A percentile compares a stretch with the other conserved stretches of the same genome.
Evolutionary conservation across 176 grass and related monocot species (phyloP).

Genomic region (Typha latifolia): DNA sequence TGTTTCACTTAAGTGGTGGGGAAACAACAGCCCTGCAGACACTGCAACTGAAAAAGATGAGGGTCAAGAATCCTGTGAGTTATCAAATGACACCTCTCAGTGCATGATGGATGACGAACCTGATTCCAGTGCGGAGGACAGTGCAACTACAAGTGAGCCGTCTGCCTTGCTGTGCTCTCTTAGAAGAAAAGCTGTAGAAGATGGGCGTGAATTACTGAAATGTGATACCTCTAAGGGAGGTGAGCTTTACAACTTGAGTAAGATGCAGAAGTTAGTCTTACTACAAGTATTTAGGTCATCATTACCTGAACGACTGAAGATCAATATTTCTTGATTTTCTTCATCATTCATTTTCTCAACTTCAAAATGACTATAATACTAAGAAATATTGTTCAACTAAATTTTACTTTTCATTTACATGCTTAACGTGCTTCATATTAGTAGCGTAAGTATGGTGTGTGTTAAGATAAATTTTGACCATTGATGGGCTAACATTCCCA

Average conservation of each 20-base stretch:
- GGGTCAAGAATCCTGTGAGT: conserved; percentile 21
- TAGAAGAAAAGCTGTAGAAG: conserved; percentile 60
- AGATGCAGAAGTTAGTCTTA: conserved; percentile 54
- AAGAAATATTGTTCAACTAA: no score
- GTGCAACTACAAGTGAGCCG: conserved; percentile 17
- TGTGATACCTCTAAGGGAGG: conserved; percentile 12
- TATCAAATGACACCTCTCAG: conserved; percentile 29
- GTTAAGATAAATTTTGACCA: no score
- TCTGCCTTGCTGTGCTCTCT: conserved; percentile 49
- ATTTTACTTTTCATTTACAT: no score
- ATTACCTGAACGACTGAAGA: conserved; percentile 43
- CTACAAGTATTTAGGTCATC: conserved; percentile 68
- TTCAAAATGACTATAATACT: no score
- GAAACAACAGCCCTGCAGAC: conserved; percentile 21
- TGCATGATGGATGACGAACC: conserved; percentile 41
- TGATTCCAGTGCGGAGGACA: conserved; percentile 45
- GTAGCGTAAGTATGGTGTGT: no score
- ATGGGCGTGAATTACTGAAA: conserved; percentile 43
- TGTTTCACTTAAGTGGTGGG: conserved; percentile 77
- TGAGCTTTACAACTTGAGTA: conserved; percentile 39
- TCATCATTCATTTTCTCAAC: not conserved
- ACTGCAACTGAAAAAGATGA: conserved; percentile 28
- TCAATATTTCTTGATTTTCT: conserved; percentile 17
- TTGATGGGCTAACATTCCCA: no score
- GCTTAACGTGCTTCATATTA: no score